These are phyloP conservation scores for Plantago elongata DNA, from an alignment of 257 asterid genomes.

Conservation along the genomic window DNA sequence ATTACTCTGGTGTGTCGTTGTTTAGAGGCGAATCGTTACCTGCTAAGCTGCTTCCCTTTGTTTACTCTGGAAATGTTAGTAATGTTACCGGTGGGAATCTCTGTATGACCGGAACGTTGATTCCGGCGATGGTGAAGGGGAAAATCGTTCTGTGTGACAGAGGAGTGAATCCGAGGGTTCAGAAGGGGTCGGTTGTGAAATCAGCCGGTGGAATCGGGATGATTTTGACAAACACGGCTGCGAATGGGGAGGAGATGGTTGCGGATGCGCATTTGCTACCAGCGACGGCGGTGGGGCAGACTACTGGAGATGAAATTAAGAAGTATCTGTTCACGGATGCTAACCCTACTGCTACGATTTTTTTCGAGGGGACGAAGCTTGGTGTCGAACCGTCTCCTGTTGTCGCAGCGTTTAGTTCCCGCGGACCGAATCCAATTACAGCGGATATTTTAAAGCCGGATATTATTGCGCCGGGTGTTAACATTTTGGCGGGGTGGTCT, in stretches of 20 bases:
- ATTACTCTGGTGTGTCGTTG: slow-evolving; percentile 68
- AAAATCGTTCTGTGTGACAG: slow-evolving; percentile 34
- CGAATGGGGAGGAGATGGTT: slow-evolving; percentile 34
- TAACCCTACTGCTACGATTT: slow-evolving; percentile 27
- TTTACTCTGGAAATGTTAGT: slow-evolving; percentile 75
- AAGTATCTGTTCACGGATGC: slow-evolving; percentile 17
- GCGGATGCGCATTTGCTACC: slow-evolving; percentile 36
- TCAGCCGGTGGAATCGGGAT: slow-evolving; percentile 29
- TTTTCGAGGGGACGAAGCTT: slow-evolving; percentile 28
- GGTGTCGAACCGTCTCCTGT: slow-evolving; percentile 33
- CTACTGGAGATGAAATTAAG: slow-evolving; percentile 19
- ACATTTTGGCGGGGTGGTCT: slow-evolving; percentile 33
- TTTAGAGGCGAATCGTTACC: slow-evolving; percentile 37
- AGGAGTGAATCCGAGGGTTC: slow-evolving; percentile 28
- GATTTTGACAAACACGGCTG: slow-evolving; percentile 31
- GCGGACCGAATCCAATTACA: slow-evolving; percentile 30
- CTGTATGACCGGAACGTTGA: slow-evolving; percentile 60
- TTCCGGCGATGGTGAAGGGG: slow-evolving; percentile 41
- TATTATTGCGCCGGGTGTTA: slow-evolving; percentile 32
- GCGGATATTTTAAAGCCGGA: slow-evolving; percentile 28
- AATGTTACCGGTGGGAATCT: slow-evolving; percentile 59
- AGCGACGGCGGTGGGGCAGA: slow-evolving; percentile 28
- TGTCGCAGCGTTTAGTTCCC: slow-evolving; percentile 32
- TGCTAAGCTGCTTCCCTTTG: slow-evolving; percentile 50
- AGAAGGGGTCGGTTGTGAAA: slow-evolving; percentile 32